A percentile compares a stretch with the other conserved stretches of the same genome.
These are phyloP conservation scores for Lolium multiflorum DNA, from an alignment of 176 grass and related monocot genomes.

Conservation along the genomic window DNA sequence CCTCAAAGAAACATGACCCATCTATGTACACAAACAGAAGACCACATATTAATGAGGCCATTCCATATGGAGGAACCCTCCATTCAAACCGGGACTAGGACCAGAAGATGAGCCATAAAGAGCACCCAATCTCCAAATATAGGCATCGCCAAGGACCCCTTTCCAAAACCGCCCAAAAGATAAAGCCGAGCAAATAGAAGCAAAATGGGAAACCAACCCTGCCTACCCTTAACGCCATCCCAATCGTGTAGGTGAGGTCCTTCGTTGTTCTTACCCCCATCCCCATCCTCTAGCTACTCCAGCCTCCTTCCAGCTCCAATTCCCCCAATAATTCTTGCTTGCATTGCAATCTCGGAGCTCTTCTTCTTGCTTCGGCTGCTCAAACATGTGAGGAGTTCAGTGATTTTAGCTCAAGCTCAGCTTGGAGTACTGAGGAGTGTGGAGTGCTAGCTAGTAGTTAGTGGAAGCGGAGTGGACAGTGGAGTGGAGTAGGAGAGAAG, in stretches of 20 bases:
- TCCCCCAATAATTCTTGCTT: not conserved
- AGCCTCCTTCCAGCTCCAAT: not conserved
- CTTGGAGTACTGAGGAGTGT: not conserved
- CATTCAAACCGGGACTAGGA: conserved; percentile 48
- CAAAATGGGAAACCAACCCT: conserved; percentile 49
- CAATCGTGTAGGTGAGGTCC: not conserved
- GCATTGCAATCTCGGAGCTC: not conserved
- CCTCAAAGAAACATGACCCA: not conserved
- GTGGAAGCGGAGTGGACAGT: not conserved
- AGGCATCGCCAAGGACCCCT: conserved; percentile 13
- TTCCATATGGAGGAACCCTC: conserved; percentile 3
- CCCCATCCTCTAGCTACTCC: not conserved
- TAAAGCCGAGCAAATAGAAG: conserved; percentile 41
- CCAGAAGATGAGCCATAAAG: not conserved
- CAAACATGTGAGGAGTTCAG: not conserved
- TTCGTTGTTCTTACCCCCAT: not conserved
- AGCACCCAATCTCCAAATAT: conserved; percentile 16
- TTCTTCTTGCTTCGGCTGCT: not conserved
- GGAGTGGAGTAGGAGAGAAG: not conserved
- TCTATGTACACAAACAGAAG: too few species aligned
- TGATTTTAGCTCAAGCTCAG: not conserved
- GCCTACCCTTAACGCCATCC: not conserved
- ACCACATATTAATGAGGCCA: not conserved
- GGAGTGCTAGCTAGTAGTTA: not conserved
- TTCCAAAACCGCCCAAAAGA: conserved; percentile 44